Conservation (phyloP, 1,139 yeast species). For the Geotrichum carabidarum region DNA sequence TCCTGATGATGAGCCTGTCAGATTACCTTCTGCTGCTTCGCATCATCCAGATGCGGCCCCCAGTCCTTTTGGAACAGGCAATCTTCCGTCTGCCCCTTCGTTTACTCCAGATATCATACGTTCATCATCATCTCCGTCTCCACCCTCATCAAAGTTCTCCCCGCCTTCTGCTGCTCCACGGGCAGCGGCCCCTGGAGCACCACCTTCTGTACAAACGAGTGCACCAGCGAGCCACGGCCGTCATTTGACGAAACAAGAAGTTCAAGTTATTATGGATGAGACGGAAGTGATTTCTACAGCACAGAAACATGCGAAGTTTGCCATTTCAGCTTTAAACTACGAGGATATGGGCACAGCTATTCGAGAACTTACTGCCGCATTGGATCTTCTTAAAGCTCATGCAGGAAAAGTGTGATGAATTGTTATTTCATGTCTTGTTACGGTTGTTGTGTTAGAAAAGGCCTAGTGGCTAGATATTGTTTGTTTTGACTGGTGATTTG, state of each 20-base stretch:
- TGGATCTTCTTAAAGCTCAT: slow-evolving; percentile 37
- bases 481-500: not conserved
- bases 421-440: no score
- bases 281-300: slow-evolving; percentile 62
- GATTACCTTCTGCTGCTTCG: slow-evolving; percentile 18
- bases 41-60: slow-evolving; percentile 17
- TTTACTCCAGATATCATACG: slow-evolving; percentile 9
- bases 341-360: slow-evolving; percentile 84
- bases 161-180: slow-evolving; percentile 23
- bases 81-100: slow-evolving; percentile 15
- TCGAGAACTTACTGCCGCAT: slow-evolving; percentile 61
- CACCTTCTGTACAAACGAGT: slow-evolving; percentile 16
- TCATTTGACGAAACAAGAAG: slow-evolving; percentile 43
- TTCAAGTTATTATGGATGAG: slow-evolving; percentile 49
- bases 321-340: slow-evolving; percentile 87
- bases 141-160: slow-evolving; percentile 15
- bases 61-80: slow-evolving; percentile 6
- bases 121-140: slow-evolving; percentile 16
- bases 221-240: slow-evolving; percentile 24
- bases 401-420: not conserved
- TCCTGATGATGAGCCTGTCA: slow-evolving; percentile 1
- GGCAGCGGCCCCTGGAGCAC: slow-evolving; percentile 20
- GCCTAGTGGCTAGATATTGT: not conserved
- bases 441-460: not conserved
- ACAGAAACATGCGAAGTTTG: slow-evolving; percentile 85